Base-by-base conservation (phyloP, 2,329 filamentous ascomycete genomes). In the Ploettnerulaceae sp. region DNA sequence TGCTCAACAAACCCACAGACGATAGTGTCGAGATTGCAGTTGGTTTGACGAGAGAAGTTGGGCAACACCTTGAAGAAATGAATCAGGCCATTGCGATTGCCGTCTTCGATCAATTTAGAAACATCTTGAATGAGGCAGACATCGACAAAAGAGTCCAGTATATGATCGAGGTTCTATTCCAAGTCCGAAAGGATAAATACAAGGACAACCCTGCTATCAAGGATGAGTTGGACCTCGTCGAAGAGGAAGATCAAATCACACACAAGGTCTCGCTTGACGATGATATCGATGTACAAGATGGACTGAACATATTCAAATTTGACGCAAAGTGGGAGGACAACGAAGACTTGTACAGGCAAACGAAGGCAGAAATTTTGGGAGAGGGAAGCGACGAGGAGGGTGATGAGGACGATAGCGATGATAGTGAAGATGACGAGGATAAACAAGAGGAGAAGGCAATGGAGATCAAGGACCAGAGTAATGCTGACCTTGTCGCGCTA, bases 101-200 rank as follows among this genome's bases (percentile, higher is more conserved):
- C 18, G 89, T 98, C 6, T 98, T 95, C 63, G 93, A 98, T 62
- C 90, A 95, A 66, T 95, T 98, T 72, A 76, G 93, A 58, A 91
- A 85, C 59, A 96, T 97, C 54, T 72, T 98, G 7, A 91, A 98
- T 70, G 93, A 98, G 67, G 89, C 89, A 34, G 90, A 93, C 62
- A 95, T 98, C 65, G 91, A 97, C 64, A 96, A 95, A 74, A 79
- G 93, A 55, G 90, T 91, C n/a, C 93, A 98, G 69, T 98, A 97
- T 69, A 95, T 95, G 87, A 91, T 98, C 47, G 93, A 98, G 66
- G 93, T 97, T 5, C 71, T 98, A 33, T 98, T 98, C 66, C 90
- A 98, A 69, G 85, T 96, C 46, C 81, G 93, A 54, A 95, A 96
- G 68, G 91, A 97, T 69, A 86, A 86, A 60, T 98, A 95, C 74